Conservation (phyloP, 1,284 basidiomycete genomes). For the Rhodotorula sp. region DNA sequence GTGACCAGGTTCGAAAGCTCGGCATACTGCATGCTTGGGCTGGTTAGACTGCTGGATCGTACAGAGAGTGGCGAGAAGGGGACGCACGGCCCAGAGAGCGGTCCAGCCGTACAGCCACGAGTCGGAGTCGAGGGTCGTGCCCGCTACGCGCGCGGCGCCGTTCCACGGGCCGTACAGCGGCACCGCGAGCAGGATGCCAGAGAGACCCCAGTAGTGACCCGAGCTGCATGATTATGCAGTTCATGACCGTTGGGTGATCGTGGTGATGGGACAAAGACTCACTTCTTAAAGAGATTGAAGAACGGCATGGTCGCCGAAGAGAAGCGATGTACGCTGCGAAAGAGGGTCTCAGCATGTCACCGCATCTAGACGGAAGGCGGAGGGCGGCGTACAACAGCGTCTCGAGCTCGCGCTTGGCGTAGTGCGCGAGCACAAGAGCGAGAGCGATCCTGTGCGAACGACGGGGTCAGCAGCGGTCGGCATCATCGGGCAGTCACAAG, state of each 20-base stretch:
- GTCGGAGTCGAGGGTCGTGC: constrained; percentile 65
- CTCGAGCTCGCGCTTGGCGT: constrained; percentile 89
- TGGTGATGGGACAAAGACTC: constrained; percentile 43
- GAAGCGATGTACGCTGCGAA: constrained; percentile 76
- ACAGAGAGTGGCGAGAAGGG: background rate
- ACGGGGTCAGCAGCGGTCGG: background rate
- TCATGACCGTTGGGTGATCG: constrained; percentile 1
- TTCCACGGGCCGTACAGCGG: constrained; percentile 71
- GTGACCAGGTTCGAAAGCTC: constrained; percentile 84
- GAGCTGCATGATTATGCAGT: too few relatives aligned
- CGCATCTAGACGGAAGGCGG: background rate
- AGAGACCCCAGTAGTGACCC: constrained; percentile 80
- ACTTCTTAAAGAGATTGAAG: constrained; percentile 89
- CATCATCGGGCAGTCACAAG: constrained; percentile 30
- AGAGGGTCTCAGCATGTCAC: background rate
- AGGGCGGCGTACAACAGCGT: constrained; percentile 70
- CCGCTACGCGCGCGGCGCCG: constrained; percentile 65
- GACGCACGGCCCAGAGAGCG: constrained; percentile 72
- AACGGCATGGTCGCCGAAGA: constrained; percentile 93
- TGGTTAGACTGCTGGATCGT: background rate
- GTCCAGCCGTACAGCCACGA: constrained; percentile 68
- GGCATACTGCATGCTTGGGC: constrained; percentile 62
- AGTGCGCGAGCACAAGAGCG: constrained; percentile 79
- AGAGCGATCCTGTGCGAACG: constrained; percentile 59
- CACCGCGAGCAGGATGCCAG: constrained; percentile 74